Base-by-base conservation (phyloP, 169 alveolate species). In the Toxoplasma gondii region DNA sequence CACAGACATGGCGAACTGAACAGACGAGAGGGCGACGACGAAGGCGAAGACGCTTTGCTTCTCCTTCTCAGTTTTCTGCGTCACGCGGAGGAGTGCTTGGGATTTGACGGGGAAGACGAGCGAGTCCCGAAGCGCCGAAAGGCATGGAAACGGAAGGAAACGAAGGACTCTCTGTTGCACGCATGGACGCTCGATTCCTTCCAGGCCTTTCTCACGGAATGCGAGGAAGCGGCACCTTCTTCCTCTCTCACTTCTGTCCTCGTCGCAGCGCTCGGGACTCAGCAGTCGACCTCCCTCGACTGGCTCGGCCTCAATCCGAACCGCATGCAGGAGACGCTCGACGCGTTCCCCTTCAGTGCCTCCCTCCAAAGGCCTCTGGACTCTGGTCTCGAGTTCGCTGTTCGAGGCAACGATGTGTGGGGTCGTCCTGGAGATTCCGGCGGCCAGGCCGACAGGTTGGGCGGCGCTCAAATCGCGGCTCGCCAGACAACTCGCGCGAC, bases 1-100 rank as follows among this genome's bases (percentile, higher is more conserved):
- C 29, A 31, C 39, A 27, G 86, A 10, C n/a, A 16, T 9, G 44
- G 45, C n/a, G 22, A 38, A 45, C n/a, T 1, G 44, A 19, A 0
- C n/a, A n/a, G 45, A 19, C 9, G 45, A 19, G 86, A 9, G 7
- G 86, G n/a, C 0, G 86, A 78, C 45, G 44, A 19, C 27, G 86
- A 78, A 78, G 86, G 45, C 22, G 86, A 78, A n/a, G 86, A 78
- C 49, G 45, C 74, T 31, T 7, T 27, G 9, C 86, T 78, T 17
- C n/a, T 78, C 45, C 86, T 78, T 78, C 86, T 78, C 44, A 4
- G n/a, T n/a, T 78, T 38, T 27, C 86, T 78, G 39, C 86, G 86
- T 1, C 86, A 78, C 7, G 4, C 39, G 29, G 39, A 41, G n/a
- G 39, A 78, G 12, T 41, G 29, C 7, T 1, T 45, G 45, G 49